Conservation (phyloP, 805 yeast species). For the Yamadazyma paraphyllophila region DNA sequence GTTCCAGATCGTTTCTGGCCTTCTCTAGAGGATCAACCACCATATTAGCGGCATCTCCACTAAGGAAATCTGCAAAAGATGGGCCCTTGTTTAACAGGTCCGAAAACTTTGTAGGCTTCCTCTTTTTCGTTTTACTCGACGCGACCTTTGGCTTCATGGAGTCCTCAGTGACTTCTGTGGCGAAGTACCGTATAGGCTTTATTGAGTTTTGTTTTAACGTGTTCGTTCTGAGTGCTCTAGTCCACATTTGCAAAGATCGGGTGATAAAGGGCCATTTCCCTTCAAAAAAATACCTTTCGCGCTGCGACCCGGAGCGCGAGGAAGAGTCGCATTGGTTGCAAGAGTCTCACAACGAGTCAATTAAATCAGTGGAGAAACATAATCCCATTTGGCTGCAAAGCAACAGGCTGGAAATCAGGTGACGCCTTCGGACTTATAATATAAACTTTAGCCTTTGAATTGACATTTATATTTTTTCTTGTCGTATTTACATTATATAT, state of each 20-base stretch:
- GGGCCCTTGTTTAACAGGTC: conserved; percentile 83
- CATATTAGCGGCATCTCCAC: conserved; percentile 72
- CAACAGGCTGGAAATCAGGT: no score
- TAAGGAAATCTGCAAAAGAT: conserved; percentile 85
- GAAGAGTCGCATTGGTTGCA: background rate
- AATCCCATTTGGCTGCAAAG: no score
- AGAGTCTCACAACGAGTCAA: background rate
- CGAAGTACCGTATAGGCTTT: conserved; percentile 17
- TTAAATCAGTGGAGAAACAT: no score
- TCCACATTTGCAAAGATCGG: conserved; percentile 5
- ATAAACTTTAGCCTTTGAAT: no score
- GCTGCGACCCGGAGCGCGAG: background rate
- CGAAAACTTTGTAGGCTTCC: conserved; percentile 55
- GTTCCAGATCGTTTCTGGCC: conserved; percentile 65
- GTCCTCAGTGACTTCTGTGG: conserved; percentile 12
- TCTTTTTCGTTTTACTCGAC: conserved; percentile 24
- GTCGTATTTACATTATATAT: no score
- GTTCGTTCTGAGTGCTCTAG: conserved; percentile 3
- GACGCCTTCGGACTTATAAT: no score
- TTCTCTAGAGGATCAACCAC: conserved; percentile 72
- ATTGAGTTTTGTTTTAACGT: background rate
- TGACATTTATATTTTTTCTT: no score
- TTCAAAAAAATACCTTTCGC: conserved; percentile 1
- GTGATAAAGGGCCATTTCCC: conserved; percentile 7
- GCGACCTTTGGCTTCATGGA: conserved; percentile 3